Evolutionary conservation across 2,329 filamentous ascomycete genomes (phyloP), one percentile per base, ranked within the genome.

Genomic region (Diplodia mutila): DNA sequence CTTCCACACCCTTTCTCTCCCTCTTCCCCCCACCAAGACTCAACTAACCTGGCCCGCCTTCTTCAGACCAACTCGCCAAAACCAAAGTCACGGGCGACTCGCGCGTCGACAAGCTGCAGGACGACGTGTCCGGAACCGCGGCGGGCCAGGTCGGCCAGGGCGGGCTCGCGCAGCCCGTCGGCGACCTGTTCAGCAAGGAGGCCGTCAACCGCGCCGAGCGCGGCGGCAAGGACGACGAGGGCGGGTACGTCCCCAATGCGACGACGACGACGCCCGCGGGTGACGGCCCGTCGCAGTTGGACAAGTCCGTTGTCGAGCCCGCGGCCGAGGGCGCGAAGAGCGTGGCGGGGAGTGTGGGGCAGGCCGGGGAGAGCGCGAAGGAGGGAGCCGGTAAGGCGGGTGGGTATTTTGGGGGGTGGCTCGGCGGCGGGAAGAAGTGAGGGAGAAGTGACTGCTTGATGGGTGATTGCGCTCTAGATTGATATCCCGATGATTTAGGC

Each of bases 31-130:
- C n/a, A n/a, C n/a, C 29, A 29, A 4, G 5, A 4, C 27, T 2
- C 27, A 29, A 34, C 12, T 18, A 3, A 23, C 0, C n/a, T 1
- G 11, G 14, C 16, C 12, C 12, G 6, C 7, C 14, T 42, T 7
- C n/a, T 42, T 8, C 16, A 91, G 89, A 91, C 69, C 84, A 85
- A 70, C 87, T 92, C 69, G 82, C 85, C 80, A 88, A 91, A 78
- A 85, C 88, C 70, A 92, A 92, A 77, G 80, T 93, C 49, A 91
- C 89, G 12, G 87, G 87, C 76, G 76, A 90, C 74, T 77, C 86
- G 21, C 88, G 90, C 76, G 85, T 91, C 79, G 87, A 91, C 79
- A 87, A 81, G 52, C 82, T 91, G 42, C 89, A 92, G 78, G 89
- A 91, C 77, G 86, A 85, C 73, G 85, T 90, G 39, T 81, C 91